A percentile compares a stretch with the other conserved stretches of the same genome.
Conservation (phyloP, 352 stramenopile genomes). For the Peronospora belbahrii region DNA sequence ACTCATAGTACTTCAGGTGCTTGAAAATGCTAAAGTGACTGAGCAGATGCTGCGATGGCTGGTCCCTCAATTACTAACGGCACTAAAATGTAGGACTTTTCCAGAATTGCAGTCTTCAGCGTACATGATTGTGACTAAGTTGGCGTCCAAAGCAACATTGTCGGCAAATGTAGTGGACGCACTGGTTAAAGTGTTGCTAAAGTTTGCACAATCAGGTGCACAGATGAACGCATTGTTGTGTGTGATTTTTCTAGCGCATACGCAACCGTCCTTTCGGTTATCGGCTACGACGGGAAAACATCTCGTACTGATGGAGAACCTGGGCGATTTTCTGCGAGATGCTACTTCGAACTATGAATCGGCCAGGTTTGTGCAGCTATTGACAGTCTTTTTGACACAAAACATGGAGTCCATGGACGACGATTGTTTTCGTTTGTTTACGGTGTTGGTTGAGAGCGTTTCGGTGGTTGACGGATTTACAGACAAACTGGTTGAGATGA, state of each 20-base stretch:
- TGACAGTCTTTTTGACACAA: slow-evolving; percentile 43
- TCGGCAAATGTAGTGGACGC: slow-evolving; percentile 66
- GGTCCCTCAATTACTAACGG: slow-evolving; percentile 60
- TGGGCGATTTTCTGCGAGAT: slow-evolving; percentile 55
- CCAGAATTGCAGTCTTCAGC: slow-evolving; percentile 73
- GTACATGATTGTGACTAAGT: slow-evolving; percentile 83
- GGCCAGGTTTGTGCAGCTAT: slow-evolving; percentile 54
- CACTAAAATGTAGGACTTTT: slow-evolving; percentile 57
- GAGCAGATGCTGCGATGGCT: slow-evolving; percentile 74
- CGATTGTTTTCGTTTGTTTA: slow-evolving; percentile 29
- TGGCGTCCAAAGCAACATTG: slow-evolving; percentile 71
- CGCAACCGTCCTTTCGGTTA: slow-evolving; percentile 58
- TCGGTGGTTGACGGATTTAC: slow-evolving; percentile 39
- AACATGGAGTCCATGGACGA: slow-evolving; percentile 36
- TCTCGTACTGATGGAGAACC: slow-evolving; percentile 56
- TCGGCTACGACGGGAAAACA: slow-evolving; percentile 52
- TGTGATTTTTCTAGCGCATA: slow-evolving; percentile 67
- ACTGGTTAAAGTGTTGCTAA: slow-evolving; percentile 66
- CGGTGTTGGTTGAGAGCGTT: slow-evolving; percentile 35
- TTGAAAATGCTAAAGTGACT: slow-evolving; percentile 56
- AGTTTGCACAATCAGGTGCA: slow-evolving; percentile 55
- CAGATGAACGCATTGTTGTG: slow-evolving; percentile 73
- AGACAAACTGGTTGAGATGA: slow-evolving; percentile 36
- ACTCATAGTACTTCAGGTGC: slow-evolving; percentile 67
- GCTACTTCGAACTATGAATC: slow-evolving; percentile 66